Evolutionary conservation across 2,329 filamentous ascomycete species (phyloP).

Genomic region (Nothomitra cinnamomea): DNA sequence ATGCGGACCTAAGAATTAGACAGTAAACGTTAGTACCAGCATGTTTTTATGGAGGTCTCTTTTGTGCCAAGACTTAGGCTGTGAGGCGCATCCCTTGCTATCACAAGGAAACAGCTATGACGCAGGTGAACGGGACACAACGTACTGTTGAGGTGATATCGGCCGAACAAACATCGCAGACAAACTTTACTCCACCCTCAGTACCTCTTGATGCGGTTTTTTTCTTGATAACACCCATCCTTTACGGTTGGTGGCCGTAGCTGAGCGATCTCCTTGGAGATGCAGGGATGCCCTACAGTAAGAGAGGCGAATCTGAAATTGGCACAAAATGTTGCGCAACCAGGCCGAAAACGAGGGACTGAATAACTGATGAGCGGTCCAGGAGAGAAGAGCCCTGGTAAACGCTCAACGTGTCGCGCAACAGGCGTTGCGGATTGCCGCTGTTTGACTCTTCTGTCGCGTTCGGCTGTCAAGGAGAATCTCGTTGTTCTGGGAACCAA

Average conservation of each 20-base stretch:
- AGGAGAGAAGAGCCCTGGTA: too few relatives aligned
- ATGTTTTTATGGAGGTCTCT: background rate
- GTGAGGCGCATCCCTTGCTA: background rate
- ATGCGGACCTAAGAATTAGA: slow-evolving; percentile 67
- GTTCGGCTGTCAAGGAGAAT: too few relatives aligned
- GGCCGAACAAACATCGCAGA: slow-evolving; percentile 91
- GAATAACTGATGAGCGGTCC: too few relatives aligned
- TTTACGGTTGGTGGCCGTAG: slow-evolving; percentile 6
- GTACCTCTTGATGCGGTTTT: slow-evolving; percentile 75
- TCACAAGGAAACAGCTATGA: slow-evolving; percentile 1
- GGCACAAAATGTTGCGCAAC: too few relatives aligned
- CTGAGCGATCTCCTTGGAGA: too few relatives aligned
- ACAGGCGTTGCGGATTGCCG: too few relatives aligned
- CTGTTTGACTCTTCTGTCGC: too few relatives aligned
- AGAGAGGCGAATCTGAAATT: too few relatives aligned
- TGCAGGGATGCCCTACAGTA: too few relatives aligned
- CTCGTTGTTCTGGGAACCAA: too few relatives aligned
- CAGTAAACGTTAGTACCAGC: background rate
- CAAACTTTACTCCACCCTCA: slow-evolving; percentile 84
- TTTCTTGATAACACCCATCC: slow-evolving; percentile 90
- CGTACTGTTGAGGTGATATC: slow-evolving; percentile 93
- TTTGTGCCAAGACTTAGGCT: background rate
- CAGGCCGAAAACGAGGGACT: too few relatives aligned
- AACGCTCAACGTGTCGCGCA: too few relatives aligned
- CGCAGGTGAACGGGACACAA: slow-evolving; percentile 4